Evolutionary conservation across 495 filamentous ascomycete species (phyloP), one percentile per base, ranked within the genome.

Genomic region (Hypoxylon intermedium): DNA sequence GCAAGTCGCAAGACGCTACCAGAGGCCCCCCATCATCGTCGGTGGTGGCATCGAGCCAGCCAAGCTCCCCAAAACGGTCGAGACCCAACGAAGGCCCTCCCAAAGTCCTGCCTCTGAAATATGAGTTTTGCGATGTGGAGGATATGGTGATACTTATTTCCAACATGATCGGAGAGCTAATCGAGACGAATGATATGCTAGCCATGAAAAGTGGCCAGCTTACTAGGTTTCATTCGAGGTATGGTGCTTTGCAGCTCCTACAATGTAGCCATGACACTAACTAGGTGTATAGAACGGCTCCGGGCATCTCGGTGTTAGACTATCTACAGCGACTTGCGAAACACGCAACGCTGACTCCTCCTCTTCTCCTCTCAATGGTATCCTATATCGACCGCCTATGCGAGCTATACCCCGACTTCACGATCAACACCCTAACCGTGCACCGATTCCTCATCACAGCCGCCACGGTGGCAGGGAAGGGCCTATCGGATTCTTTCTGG

Each of bases 361-460:
- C 94, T 5, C 90, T 98, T 49, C 83, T 98, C n/a, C 83, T 98
- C n/a, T 92, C 91, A 58, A 98, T 98, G 93, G 94, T 98, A 48
- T 98, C 93, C 70, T 98, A 98, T 69, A 97, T 98, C 57, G 95
- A 98, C 73, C 87, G 90, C n/a, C 80, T 98, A 13, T 98, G 93
- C 73, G 86, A 90, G 3, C 75, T 94, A 21, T 98, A 96, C 69
- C 88, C 92, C 5, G 89, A 91, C 13, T 98, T 98, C 75, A 96
- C 91, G 30, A 93, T 98, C 43, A 94, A 88, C 63, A 94, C 89
- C 31, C 82, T 98, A 12, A 98, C 94, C 0, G 93, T 98, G 15
- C 94, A 98, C 76, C 92, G 94, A 7, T 98, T 98, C 71, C 82
- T 98, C 11, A 98, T 98, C 60, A 89, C 93, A 12, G 91, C 92